A percentile compares a stretch with the other conserved stretches of the same genome.
phyloP scores from a whole-genome alignment of 345 rosid species.

The Melaleuca alternifolia region DNA sequence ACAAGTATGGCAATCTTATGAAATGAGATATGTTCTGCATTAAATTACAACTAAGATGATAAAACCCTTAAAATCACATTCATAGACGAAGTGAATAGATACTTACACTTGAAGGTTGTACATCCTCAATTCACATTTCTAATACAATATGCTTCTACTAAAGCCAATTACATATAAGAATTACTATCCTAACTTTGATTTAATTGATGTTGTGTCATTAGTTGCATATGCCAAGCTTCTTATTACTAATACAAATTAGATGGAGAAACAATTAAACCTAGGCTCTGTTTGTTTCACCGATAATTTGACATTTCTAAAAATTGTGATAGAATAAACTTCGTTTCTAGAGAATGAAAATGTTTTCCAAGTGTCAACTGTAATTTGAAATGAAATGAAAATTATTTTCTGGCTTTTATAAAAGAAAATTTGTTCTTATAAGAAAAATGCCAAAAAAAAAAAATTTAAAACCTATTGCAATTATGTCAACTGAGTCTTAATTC shows the following conservation, averaged over 20 bases:
- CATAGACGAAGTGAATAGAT: background rate
- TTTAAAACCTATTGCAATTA: too few species aligned
- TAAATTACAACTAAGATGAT: background rate
- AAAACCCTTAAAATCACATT: background rate
- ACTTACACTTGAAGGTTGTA: background rate
- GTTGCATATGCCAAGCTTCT: background rate
- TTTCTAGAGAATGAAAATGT: too few species aligned
- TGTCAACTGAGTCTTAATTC: too few species aligned
- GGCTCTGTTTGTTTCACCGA: background rate
- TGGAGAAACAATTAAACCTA: background rate
- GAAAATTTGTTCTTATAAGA: too few species aligned
- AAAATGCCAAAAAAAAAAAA: too few species aligned
- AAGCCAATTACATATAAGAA: background rate
- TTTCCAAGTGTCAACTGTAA: background rate
- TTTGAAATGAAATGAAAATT: too few species aligned
- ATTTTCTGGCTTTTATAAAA: too few species aligned
- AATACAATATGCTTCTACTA: background rate
- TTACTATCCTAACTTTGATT: background rate
- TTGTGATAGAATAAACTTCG: background rate
- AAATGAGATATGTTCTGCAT: background rate
- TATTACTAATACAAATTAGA: background rate
- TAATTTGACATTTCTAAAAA: background rate
- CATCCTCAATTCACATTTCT: background rate
- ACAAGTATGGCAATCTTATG: background rate
- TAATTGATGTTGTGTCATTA: background rate